Conservation (phyloP, 176 grass and related monocot species). For the Zea luxurians region DNA sequence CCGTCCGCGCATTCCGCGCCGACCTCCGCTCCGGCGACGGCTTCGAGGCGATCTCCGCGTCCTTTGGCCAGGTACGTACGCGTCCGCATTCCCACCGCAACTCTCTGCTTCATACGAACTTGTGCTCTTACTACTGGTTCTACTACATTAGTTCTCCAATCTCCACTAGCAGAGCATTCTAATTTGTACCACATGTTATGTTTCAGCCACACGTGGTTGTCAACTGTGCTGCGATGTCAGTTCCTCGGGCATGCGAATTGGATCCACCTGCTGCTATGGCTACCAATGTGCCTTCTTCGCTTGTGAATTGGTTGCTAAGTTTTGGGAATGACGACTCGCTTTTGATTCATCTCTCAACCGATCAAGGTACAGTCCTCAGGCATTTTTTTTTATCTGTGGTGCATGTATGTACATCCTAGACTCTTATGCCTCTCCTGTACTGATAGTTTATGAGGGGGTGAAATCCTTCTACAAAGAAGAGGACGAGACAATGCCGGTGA, state of each 20-base stretch:
- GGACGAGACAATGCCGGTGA: conserved; percentile 67
- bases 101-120: background rate
- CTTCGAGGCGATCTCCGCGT: conserved; percentile 41
- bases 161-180: background rate
- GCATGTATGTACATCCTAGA: background rate
- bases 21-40: conserved; percentile 72
- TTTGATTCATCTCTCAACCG: conserved; percentile 87
- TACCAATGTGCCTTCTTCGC: conserved; percentile 69
- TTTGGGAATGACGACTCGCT: conserved; percentile 52
- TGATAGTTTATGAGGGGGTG: conserved; percentile 80
- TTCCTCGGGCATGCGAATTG: conserved; percentile 74
- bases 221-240: conserved; percentile 82
- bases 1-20: conserved; percentile 55
- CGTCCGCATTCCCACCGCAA: background rate
- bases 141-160: background rate
- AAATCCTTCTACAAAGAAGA: conserved; percentile 95
- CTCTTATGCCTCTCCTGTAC: conserved; percentile 6
- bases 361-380: conserved; percentile 60
- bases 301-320: conserved; percentile 61
- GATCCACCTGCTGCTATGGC: conserved; percentile 75
- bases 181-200: background rate
- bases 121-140: background rate
- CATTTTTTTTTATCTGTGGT: background rate
- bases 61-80: conserved; percentile 73
- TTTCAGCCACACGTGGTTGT: conserved; percentile 82